A percentile compares a stretch with the other conserved stretches of the same genome.
These are phyloP conservation scores for Draba incana DNA, from an alignment of 345 rosid genomes.

Conservation along the genomic window DNA sequence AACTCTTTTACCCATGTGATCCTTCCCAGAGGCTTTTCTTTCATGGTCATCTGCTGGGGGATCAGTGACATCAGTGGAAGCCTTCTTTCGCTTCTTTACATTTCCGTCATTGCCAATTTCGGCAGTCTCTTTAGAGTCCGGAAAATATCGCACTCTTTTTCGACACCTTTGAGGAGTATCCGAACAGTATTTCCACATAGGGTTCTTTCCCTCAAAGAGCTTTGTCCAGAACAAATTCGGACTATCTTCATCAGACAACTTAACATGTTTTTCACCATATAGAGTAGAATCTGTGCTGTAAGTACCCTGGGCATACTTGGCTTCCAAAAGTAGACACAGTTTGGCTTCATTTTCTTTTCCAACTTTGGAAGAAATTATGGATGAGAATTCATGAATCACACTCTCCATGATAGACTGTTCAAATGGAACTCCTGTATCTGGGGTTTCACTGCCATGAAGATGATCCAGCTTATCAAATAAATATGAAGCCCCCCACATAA, in stretches of 20 bases:
- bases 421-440: conserved; percentile 33
- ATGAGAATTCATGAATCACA: conserved; percentile 57
- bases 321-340: conserved; percentile 56
- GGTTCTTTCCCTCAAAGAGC: conserved; percentile 61
- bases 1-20: conserved; percentile 52
- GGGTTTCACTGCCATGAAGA: conserved; percentile 51
- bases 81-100: conserved; percentile 63
- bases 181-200: conserved; percentile 69
- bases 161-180: conserved; percentile 63
- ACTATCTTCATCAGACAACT: conserved; percentile 51
- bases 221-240: conserved; percentile 77
- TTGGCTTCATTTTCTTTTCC: conserved; percentile 45
- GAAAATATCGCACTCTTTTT: conserved; percentile 58
- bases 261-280: conserved; percentile 62
- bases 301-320: conserved; percentile 55
- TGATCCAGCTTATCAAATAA: conserved; percentile 65
- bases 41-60: conserved; percentile 38
- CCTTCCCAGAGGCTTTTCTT: conserved; percentile 32
- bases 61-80: conserved; percentile 41
- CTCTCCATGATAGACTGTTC: conserved; percentile 48
- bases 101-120: conserved; percentile 43
- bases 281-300: conserved; percentile 52
- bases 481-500: conserved; percentile 83
- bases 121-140: conserved; percentile 36
- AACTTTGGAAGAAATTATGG: conserved; percentile 50